Conservation (phyloP, 306 rosid genomes). For the Crotalaria pallida region DNA sequence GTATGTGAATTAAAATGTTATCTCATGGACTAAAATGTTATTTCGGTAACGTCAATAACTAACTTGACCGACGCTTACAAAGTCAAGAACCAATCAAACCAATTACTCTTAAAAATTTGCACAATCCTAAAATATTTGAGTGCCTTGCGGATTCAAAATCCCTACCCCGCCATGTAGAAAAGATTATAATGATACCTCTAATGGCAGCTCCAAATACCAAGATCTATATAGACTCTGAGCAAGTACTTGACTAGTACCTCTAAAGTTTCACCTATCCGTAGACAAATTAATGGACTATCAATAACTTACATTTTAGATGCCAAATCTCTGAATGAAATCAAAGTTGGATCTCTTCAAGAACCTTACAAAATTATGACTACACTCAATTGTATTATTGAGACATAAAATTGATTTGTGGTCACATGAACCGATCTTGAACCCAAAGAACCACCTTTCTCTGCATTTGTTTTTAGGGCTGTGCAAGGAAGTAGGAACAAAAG, state of each 20-base stretch:
- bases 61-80: too few species aligned
- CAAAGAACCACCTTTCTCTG: conserved; percentile 12
- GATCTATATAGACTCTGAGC: neutral
- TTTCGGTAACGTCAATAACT: too few species aligned
- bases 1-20: too few species aligned
- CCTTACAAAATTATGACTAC: conserved; percentile 7
- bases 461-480: conserved; percentile 20
- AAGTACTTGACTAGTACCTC: neutral
- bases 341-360: conserved; percentile 5
- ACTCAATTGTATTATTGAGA: neutral
- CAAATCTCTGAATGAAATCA: conserved; percentile 18
- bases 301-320: neutral
- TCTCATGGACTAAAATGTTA: too few species aligned
- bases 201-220: too few species aligned
- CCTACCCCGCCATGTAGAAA: too few species aligned
- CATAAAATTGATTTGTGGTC: conserved; percentile 20
- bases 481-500: conserved; percentile 30
- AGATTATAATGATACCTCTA: too few species aligned
- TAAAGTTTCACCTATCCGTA: neutral
- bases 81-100: too few species aligned
- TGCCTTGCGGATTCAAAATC: too few species aligned
- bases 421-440: conserved; percentile 32
- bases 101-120: too few species aligned
- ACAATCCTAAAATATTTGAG: too few species aligned
- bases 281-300: conserved; percentile 6